phyloP scores from a whole-genome alignment of 345 rosid species.

The Leavenworthia alabamica region DNA sequence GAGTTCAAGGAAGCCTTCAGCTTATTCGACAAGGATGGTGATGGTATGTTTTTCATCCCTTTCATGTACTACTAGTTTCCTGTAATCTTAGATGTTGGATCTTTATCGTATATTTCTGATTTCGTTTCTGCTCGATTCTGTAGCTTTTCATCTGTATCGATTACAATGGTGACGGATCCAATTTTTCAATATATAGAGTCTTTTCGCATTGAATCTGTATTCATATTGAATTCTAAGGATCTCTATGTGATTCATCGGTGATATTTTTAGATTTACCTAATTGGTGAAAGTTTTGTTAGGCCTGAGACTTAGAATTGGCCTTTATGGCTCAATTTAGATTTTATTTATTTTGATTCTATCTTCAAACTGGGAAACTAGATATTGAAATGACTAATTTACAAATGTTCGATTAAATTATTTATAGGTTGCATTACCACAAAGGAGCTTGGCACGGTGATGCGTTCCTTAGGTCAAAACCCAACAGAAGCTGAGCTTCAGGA shows the following conservation, averaged over 20 bases:
- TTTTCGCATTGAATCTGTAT: not conserved
- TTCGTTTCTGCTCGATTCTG: not conserved
- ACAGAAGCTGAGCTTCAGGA: conserved; percentile 86
- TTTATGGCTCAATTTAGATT: not conserved
- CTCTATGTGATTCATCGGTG: not conserved
- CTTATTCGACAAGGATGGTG: conserved; percentile 82
- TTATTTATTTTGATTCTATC: not conserved
- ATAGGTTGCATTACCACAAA: conserved; percentile 80
- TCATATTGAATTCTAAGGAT: not conserved
- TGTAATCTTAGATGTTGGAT: not conserved
- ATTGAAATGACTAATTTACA: not conserved
- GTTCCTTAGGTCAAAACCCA: conserved; percentile 76
- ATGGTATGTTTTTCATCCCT: conserved; percentile 34
- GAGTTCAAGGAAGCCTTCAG: conserved; percentile 83
- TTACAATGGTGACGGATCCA: not conserved
- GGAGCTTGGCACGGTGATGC: conserved; percentile 85
- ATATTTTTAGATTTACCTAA: not conserved
- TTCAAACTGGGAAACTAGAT: not conserved
- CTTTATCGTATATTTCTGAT: not conserved
- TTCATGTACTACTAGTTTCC: not conserved
- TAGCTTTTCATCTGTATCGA: not conserved
- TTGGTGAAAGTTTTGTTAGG: not conserved
- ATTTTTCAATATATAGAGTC: too few species aligned
- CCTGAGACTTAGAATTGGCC: not conserved
- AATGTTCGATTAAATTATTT: not conserved